Base-by-base conservation (phyloP, 2,329 filamentous ascomycete genomes). In the Fusarium sp. region DNA sequence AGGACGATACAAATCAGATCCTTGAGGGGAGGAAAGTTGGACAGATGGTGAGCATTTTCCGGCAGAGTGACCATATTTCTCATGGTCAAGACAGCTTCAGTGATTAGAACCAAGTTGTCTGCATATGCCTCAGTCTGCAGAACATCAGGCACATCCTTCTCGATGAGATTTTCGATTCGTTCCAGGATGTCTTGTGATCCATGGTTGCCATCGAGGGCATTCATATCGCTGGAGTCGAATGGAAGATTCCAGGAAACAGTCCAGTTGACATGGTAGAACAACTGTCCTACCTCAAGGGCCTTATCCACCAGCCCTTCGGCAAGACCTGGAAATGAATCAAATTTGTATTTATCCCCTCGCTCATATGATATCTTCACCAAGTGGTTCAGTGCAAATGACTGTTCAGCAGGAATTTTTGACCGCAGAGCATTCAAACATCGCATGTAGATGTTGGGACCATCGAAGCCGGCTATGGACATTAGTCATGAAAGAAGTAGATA, bases 341-440 rank as follows among this genome's bases (percentile, higher is more conserved):
- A 97, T 62, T 93, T 91, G 80, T 97, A 97, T 78, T 97, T 97
- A 76, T 98, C 96, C 44, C 95, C 95, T 42, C 94, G 88, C 77
- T 98, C 94, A 74, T 91, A 96, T 0, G 94, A 97, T 26, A 98
- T 97, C 76, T 97, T 97, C 61, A 98, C 94, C 6, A 98, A 82
- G 73, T 98, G 95, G 72, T 97, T 93, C 12, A 98, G 83, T 0
- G 94, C 95, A 79, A 96, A 98, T n/a, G 93, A 89, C 73, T 97
- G 91, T 76, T 99, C 95, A 14, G 89, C 86, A 5, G 86, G 86
- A 24, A 97, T 88, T 4, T 88, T 88, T 15, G 93, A 97, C 65
- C 92, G 91, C 24, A 99, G 82, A 6, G 94, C 90, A 70, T 94
- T 89, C 36, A 97, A 85, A 65, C 93, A 96, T 42, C 94, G 90